Percentiles rank a stretch among this genome's conserved stretches.
Conservation (phyloP, 2,329 filamentous ascomycete species). For the Elsinoe necatrix region DNA sequence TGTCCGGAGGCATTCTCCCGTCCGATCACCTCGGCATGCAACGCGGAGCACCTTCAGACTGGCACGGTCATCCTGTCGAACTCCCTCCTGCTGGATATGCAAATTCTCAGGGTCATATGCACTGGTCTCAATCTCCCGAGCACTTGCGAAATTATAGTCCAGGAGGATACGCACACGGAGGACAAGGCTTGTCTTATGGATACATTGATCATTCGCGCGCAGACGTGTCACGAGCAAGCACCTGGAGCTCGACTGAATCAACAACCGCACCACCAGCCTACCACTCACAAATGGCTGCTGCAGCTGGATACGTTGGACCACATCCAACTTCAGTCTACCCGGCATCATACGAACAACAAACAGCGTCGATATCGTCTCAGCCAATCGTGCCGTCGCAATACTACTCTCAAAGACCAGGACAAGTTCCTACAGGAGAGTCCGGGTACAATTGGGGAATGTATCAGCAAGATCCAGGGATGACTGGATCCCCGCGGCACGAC, state of each 20-base stretch:
- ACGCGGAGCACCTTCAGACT: not conserved
- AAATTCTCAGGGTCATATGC: not conserved
- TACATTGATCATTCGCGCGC: conserved; percentile 4
- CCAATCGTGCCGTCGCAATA: conserved; percentile 4
- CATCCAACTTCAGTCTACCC: not conserved
- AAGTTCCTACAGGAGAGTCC: not conserved
- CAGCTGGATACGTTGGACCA: not conserved
- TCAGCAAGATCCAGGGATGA: not conserved
- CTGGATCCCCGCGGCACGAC: conserved; percentile 6
- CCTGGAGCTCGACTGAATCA: not conserved
- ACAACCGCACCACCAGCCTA: not conserved
- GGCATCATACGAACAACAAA: not conserved
- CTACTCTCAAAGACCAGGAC: not conserved
- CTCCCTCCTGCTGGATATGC: not conserved
- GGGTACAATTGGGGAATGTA: not conserved
- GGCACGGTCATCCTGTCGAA: conserved; percentile 7
- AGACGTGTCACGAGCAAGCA: not conserved
- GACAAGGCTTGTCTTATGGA: not conserved
- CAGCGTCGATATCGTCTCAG: not conserved
- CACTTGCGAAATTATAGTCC: not conserved
- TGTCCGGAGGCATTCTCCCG: not conserved
- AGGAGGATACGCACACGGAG: not conserved
- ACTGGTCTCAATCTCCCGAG: not conserved
- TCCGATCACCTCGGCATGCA: not conserved
- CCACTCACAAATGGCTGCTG: not conserved